phyloP scores from a whole-genome alignment of 192 early-diverging fungal species.

The Coemansia sp. region DNA sequence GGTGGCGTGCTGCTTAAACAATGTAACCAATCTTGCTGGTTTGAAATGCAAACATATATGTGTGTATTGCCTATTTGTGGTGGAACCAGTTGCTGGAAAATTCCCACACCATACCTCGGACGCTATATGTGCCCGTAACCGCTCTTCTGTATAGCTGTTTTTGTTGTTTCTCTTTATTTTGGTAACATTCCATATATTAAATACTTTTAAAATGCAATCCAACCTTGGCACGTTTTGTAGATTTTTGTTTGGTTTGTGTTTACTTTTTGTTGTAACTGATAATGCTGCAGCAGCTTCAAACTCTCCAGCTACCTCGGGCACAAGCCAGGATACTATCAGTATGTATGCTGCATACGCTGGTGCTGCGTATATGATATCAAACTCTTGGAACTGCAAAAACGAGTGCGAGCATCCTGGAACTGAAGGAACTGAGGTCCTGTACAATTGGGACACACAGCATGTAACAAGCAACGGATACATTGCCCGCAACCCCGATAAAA shows the following conservation, averaged over 20 bases:
- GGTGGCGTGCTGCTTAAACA: no score
- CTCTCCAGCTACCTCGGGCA: not conserved
- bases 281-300: not conserved
- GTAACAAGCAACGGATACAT: slow-evolving; percentile 30
- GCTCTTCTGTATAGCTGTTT: no score
- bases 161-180: not conserved
- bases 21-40: no score
- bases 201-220: not conserved
- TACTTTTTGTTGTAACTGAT: not conserved
- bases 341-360: slow-evolving; percentile 38
- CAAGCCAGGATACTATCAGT: slow-evolving; percentile 5
- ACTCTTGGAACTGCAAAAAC: slow-evolving; percentile 22
- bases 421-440: slow-evolving; percentile 19
- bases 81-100: no score
- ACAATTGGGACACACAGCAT: slow-evolving; percentile 15
- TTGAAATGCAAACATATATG: no score
- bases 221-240: not conserved
- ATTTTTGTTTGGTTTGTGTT: not conserved
- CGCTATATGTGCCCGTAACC: no score
- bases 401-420: slow-evolving; percentile 28
- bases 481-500: slow-evolving; percentile 19
- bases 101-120: no score
- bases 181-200: not conserved
- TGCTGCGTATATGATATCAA: slow-evolving; percentile 18
- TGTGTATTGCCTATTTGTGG: no score